A percentile compares a stretch with the other conserved stretches of the same genome.
phyloP scores from a whole-genome alignment of 495 filamentous ascomycete species.

The Xylaria grammica region DNA sequence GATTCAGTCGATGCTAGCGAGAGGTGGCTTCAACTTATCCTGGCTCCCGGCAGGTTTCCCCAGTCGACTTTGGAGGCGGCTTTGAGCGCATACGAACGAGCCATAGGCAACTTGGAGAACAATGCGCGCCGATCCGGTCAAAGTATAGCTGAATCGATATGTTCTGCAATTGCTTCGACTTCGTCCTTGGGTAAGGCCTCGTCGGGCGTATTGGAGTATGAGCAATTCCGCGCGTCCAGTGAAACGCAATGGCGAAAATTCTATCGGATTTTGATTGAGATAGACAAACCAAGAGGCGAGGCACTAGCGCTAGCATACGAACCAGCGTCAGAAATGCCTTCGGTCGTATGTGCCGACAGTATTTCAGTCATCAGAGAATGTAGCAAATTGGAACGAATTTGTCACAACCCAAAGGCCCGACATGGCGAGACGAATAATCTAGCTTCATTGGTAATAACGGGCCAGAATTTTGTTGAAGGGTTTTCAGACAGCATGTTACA shows the following conservation, averaged over 20 bases:
- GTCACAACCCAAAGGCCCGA: slow-evolving; percentile 55
- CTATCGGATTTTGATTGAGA: slow-evolving; percentile 80
- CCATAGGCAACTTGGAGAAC: slow-evolving; percentile 50
- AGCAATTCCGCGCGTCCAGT: slow-evolving; percentile 69
- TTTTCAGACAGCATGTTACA: slow-evolving; percentile 68
- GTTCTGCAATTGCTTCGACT: slow-evolving; percentile 68
- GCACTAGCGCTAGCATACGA: slow-evolving; percentile 78
- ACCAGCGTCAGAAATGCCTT: slow-evolving; percentile 70
- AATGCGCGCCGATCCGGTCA: slow-evolving; percentile 47
- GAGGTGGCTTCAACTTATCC: slow-evolving; percentile 74
- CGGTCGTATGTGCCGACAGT: slow-evolving; percentile 80
- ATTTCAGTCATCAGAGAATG: slow-evolving; percentile 79
- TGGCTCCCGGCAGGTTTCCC: slow-evolving; percentile 80
- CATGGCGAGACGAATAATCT: slow-evolving; percentile 42
- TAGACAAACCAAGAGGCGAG: slow-evolving; percentile 84
- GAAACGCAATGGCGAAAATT: slow-evolving; percentile 89
- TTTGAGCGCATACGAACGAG: slow-evolving; percentile 72
- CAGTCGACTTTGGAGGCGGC: slow-evolving; percentile 81
- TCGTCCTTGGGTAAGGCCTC: slow-evolving; percentile 64
- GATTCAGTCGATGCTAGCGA: slow-evolving; percentile 69
- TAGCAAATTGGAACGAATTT: slow-evolving; percentile 74
- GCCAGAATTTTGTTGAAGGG: slow-evolving; percentile 60
- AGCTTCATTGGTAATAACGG: slow-evolving; percentile 61
- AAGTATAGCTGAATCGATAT: slow-evolving; percentile 69
- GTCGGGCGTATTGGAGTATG: slow-evolving; percentile 72